Conservation (phyloP, 495 filamentous ascomycete species). For the Delitschia confertaspora region DNA sequence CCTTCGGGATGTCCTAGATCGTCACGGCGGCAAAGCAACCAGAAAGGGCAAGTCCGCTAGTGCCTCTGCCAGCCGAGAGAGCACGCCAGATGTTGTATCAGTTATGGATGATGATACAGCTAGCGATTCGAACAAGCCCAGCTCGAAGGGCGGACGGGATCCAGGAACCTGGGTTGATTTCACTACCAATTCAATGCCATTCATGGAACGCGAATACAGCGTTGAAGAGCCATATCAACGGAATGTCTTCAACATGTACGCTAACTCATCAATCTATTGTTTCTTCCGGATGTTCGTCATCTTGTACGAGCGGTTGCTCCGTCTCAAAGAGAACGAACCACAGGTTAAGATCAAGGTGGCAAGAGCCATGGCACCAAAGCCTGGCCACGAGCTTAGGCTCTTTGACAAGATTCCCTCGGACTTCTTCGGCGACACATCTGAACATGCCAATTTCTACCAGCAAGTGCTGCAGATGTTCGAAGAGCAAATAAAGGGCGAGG, state of each 20-base stretch:
- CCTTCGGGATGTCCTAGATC: conserved; percentile 79
- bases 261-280: conserved; percentile 79
- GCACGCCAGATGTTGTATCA: conserved; percentile 72
- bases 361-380: conserved; percentile 59
- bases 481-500: conserved; percentile 59
- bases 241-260: conserved; percentile 73
- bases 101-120: conserved; percentile 51
- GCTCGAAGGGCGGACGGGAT: conserved; percentile 23
- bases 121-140: conserved; percentile 31
- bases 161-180: conserved; percentile 54
- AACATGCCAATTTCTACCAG: conserved; percentile 57
- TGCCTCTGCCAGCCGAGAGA: conserved; percentile 68
- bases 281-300: conserved; percentile 89
- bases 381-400: conserved; percentile 70
- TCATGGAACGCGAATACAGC: conserved; percentile 51
- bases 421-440: conserved; percentile 61
- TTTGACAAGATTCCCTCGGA: conserved; percentile 69
- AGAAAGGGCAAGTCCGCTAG: conserved; percentile 66
- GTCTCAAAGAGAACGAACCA: conserved; percentile 68
- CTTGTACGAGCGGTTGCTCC: conserved; percentile 70
- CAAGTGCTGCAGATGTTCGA: conserved; percentile 62
- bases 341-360: conserved; percentile 63
- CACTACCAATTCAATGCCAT: conserved; percentile 44
- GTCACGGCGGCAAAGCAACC: conserved; percentile 52
- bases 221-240: conserved; percentile 75